Base-by-base conservation (phyloP, 2,329 filamentous ascomycete species). In the Colletotrichum kahawae region DNA sequence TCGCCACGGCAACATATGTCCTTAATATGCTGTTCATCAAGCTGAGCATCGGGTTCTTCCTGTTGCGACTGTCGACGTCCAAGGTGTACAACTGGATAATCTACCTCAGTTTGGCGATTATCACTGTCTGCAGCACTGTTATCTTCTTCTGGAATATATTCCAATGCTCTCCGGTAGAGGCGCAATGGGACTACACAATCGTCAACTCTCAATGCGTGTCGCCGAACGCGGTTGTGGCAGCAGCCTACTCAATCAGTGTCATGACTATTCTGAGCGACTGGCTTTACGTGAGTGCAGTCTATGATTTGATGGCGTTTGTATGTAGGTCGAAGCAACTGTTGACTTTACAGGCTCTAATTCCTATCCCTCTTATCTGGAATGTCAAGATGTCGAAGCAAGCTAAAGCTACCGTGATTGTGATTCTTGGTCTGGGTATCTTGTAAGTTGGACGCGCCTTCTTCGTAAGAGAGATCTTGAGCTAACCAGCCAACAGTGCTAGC, bases 11-110 rank as follows among this genome's bases (percentile, higher is more conserved):
- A 8, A 86, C 86, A 3, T 90, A 90, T 70, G 82, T 90, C 59
- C 76, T 87, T 12, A 85, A 89, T 75, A 91, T 91, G 88, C 87
- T 90, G 84, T 87, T 91, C 75, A 87, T 90, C 81, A 91, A 91
- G 81, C 81, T 90, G 66, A 89, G 89, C 81, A 90, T 91, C 64
- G 87, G 86, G 38, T 82, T 90, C 73, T 90, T 90, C 75, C 84
- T 90, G 10, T 80, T 91, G 21, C 84, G 88, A 7, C 82, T 90
- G 18, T 86, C 88, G 2, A 83, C 85, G 5, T 82, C 85, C 56
- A 85, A 82, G 62, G 79, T 85, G 24, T 91, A 90, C 78, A 87
- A 83, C 27, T 89, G 85, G 79, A 87, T 87, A 43, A 84, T 91
- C 7, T 84, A 84, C 77, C 78, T 82, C 62, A 88, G 87, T 74